phyloP scores from a whole-genome alignment of 441 rosid species.

The Geranium incanum region DNA sequence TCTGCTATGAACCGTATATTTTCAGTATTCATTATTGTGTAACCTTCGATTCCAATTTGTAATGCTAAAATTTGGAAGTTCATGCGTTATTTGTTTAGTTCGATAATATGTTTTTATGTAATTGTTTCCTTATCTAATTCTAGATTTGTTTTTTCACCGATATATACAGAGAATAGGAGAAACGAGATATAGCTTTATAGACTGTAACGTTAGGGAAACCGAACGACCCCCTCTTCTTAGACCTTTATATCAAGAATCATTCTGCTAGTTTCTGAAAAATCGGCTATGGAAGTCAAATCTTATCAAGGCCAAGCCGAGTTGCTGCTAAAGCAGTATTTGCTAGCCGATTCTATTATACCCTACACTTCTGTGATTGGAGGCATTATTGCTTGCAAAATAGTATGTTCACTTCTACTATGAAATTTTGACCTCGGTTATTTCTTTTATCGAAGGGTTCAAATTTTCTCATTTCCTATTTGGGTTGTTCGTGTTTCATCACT shows the following conservation, averaged over 20 bases:
- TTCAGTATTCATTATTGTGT: too few species aligned
- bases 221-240: background rate
- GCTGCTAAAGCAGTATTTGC: constrained; percentile 43
- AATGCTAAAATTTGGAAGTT: background rate
- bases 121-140: background rate
- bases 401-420: constrained; percentile 18
- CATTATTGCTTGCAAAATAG: constrained; percentile 42
- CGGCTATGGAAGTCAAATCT: constrained; percentile 28
- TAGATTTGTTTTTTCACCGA: background rate
- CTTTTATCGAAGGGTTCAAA: background rate
- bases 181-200: background rate
- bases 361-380: constrained; percentile 44
- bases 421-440: background rate
- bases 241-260: background rate
- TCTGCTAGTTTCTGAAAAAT: constrained; percentile 13
- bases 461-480: background rate
- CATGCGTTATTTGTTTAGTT: background rate
- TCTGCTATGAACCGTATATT: too few species aligned
- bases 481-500: background rate
- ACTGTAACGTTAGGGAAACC: background rate
- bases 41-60: background rate
- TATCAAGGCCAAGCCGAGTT: constrained; percentile 41
- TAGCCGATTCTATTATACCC: constrained; percentile 40
- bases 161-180: background rate
- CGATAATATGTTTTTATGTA: background rate